phyloP scores from a whole-genome alignment of 495 filamentous ascomycete species.

The Penicillium simplicissimum region DNA sequence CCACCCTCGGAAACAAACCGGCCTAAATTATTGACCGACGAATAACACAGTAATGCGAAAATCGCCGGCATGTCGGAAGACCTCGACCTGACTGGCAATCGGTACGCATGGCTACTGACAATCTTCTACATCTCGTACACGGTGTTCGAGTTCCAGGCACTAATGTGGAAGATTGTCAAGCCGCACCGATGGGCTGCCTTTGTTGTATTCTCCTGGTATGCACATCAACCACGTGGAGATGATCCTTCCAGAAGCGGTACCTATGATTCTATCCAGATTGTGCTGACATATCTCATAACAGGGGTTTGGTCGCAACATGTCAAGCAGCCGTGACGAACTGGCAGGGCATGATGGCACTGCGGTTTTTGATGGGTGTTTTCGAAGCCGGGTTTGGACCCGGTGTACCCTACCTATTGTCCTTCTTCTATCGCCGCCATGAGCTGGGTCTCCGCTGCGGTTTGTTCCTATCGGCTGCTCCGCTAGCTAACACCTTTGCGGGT shows the following conservation, averaged over 20 bases:
- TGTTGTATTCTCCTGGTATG: slow-evolving; percentile 51
- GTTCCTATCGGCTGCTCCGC: slow-evolving; percentile 74
- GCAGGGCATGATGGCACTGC: slow-evolving; percentile 63
- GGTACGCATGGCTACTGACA: slow-evolving; percentile 73
- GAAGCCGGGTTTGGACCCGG: slow-evolving; percentile 70
- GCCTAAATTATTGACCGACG: not conserved
- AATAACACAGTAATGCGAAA: slow-evolving; percentile 56
- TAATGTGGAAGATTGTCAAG: slow-evolving; percentile 72
- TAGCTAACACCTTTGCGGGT: slow-evolving; percentile 82
- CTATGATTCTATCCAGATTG: not conserved
- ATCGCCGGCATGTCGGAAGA: slow-evolving; percentile 54
- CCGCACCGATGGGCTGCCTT: slow-evolving; percentile 55
- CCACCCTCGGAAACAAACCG: not conserved
- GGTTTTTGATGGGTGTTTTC: slow-evolving; percentile 66
- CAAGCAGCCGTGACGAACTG: slow-evolving; percentile 64
- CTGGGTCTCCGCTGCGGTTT: slow-evolving; percentile 75
- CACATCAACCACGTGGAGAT: slow-evolving; percentile 2
- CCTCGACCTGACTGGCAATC: slow-evolving; percentile 48
- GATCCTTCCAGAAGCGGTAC: not conserved
- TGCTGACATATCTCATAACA: slow-evolving; percentile 21
- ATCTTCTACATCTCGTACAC: slow-evolving; percentile 71
- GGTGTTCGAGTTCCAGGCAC: slow-evolving; percentile 65
- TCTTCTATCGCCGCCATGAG: slow-evolving; percentile 82
- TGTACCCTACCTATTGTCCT: slow-evolving; percentile 72
- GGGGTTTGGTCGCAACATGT: slow-evolving; percentile 58